A percentile compares a stretch with the other conserved stretches of the same genome.
Conservation (phyloP, 371 early-diverging fungal species). For the Mortierella sp. region DNA sequence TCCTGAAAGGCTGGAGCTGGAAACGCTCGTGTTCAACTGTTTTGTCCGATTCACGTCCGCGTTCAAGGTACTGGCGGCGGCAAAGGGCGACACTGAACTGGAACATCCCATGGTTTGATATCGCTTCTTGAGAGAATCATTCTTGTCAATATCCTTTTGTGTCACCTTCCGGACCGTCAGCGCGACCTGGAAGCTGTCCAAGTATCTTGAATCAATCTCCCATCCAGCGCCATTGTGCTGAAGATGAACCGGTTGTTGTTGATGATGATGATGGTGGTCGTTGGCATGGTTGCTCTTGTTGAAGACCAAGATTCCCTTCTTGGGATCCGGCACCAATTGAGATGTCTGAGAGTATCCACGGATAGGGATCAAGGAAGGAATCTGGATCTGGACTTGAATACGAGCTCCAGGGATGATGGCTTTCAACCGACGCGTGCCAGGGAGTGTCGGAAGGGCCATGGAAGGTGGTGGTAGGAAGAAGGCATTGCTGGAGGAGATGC, state of each 20-base stretch:
- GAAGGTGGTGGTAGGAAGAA: conserved; percentile 27
- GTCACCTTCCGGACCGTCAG: conserved; percentile 38
- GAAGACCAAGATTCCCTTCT: conserved; percentile 27
- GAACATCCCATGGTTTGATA: conserved; percentile 1
- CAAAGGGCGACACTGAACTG: conserved; percentile 5
- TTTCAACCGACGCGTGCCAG: conserved; percentile 30
- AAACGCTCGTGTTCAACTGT: conserved; percentile 1
- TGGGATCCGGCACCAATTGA: conserved; percentile 25
- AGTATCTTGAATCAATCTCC: not conserved
- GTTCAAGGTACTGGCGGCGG: not conserved
- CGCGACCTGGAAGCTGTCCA: conserved; percentile 36
- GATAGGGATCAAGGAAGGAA: conserved; percentile 35
- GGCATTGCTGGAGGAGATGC: conserved; percentile 4
- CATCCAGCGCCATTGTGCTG: conserved; percentile 4
- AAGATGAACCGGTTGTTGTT: not conserved
- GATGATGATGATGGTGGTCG: not conserved
- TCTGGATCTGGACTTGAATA: conserved; percentile 44
- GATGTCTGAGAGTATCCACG: conserved; percentile 38
- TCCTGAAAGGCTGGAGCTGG: not conserved
- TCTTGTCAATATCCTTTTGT: conserved; percentile 19
- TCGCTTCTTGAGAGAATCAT: conserved; percentile 10
- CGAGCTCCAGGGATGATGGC: conserved; percentile 44
- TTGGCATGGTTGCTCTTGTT: conserved; percentile 7
- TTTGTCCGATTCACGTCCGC: not conserved
- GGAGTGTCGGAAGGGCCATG: conserved; percentile 25